phyloP scores from a whole-genome alignment of 2,329 filamentous ascomycete genomes.

The Pseudopyricularia cyperi region DNA sequence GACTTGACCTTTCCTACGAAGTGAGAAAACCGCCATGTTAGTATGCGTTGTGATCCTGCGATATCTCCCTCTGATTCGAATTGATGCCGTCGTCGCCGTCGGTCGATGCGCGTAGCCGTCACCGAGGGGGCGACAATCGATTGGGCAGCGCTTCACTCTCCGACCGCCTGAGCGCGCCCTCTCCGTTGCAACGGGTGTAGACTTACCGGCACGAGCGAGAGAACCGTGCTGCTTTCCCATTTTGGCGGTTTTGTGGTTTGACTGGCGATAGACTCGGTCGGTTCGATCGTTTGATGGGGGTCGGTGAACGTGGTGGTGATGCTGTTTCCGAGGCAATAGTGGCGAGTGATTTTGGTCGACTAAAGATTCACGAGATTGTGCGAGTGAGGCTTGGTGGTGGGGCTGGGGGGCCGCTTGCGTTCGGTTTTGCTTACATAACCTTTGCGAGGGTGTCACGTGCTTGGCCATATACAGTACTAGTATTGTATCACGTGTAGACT shows the following conservation, averaged over 20 bases:
- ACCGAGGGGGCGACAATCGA: neutral
- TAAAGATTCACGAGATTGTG: neutral
- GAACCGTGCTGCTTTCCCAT: constrained; percentile 4
- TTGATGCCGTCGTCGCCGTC: neutral
- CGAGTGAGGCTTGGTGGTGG: neutral
- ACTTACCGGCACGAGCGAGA: constrained; percentile 3
- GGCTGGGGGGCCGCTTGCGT: neutral
- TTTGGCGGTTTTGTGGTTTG: constrained; percentile 1
- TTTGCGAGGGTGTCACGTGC: too few relatives aligned
- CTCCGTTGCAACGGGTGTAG: neutral
- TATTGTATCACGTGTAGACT: too few relatives aligned
- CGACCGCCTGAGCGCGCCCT: neutral
- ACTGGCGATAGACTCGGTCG: neutral
- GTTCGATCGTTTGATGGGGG: neutral
- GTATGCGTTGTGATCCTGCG: neutral
- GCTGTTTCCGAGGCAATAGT: neutral
- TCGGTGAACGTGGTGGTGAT: neutral
- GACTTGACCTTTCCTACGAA: constrained; percentile 76
- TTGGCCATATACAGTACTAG: too few relatives aligned
- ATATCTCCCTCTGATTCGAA: neutral
- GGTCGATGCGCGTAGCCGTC: neutral
- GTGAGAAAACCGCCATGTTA: neutral
- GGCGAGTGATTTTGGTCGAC: neutral
- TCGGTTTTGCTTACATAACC: neutral
- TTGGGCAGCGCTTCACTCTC: neutral